Percentiles rank a stretch among this genome's conserved stretches.
Conservation (phyloP, 2,329 filamentous ascomycete species). For the Hypoxylon sp. region DNA sequence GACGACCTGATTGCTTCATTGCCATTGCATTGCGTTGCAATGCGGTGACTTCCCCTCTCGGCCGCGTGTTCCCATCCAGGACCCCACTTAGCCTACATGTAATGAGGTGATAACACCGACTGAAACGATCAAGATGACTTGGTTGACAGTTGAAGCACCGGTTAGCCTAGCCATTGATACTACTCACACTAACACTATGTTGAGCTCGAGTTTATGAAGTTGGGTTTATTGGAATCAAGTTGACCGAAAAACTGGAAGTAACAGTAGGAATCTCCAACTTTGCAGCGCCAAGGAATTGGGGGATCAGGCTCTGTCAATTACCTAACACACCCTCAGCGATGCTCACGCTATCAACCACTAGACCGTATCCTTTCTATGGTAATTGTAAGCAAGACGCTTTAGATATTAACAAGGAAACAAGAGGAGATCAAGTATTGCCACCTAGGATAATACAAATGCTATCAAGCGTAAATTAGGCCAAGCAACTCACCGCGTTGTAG, state of each 20-base stretch:
- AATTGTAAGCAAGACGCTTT: constrained; percentile 14
- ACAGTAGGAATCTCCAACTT: constrained; percentile 6
- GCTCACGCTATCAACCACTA: constrained; percentile 44
- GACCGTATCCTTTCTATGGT: constrained; percentile 42
- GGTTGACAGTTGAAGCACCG: neutral
- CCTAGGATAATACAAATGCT: neutral
- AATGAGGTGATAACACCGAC: neutral
- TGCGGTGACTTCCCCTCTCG: constrained; percentile 11
- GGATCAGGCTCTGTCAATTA: constrained; percentile 1
- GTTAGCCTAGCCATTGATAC: constrained; percentile 9
- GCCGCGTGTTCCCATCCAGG: constrained; percentile 24
- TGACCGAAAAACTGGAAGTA: neutral
- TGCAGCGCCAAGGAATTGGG: neutral
- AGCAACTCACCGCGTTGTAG: constrained; percentile 56
- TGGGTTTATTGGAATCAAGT: neutral
- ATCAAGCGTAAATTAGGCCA: neutral
- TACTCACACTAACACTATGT: neutral
- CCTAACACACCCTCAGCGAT: constrained; percentile 27
- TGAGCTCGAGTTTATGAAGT: neutral
- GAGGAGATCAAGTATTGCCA: neutral
- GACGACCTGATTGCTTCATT: constrained; percentile 3
- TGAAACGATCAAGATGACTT: neutral
- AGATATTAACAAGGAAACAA: neutral
- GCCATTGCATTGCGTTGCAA: constrained; percentile 11
- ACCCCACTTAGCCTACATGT: constrained; percentile 5